Evolutionary conservation across 768 basidiomycete genomes (phyloP).

Genomic region (Lactarius quietus): DNA sequence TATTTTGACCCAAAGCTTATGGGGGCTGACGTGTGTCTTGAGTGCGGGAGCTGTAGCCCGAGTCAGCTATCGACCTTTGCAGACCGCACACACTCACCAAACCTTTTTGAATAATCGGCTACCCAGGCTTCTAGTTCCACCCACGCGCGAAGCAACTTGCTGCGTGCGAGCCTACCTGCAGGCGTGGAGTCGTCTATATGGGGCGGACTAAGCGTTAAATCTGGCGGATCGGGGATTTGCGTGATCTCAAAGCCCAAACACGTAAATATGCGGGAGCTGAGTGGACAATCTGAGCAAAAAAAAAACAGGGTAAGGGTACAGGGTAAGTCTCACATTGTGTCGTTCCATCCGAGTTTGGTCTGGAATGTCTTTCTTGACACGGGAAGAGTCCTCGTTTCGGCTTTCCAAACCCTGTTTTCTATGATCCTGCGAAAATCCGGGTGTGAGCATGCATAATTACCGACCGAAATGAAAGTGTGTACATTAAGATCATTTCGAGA

Average conservation of each 20-base stretch:
- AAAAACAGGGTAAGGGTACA: not conserved
- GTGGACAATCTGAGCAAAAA: not conserved
- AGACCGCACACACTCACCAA: constrained; percentile 37
- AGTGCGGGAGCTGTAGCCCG: constrained; percentile 41
- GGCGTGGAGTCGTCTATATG: constrained; percentile 44
- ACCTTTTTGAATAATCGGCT: constrained; percentile 48
- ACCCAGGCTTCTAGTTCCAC: constrained; percentile 70
- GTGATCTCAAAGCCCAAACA: constrained; percentile 38
- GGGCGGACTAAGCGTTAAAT: constrained; percentile 53
- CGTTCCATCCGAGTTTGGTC: constrained; percentile 63
- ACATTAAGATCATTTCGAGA: constrained; percentile 68
- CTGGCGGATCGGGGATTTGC: constrained; percentile 30
- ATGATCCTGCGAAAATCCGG: constrained; percentile 48
- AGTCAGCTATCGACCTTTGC: not conserved
- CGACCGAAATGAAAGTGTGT: constrained; percentile 30
- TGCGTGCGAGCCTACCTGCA: constrained; percentile 50
- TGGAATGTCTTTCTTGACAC: constrained; percentile 54
- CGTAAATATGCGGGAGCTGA: constrained; percentile 42
- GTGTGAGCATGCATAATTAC: constrained; percentile 7
- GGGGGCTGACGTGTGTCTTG: constrained; percentile 39
- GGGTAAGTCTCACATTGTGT: constrained; percentile 46
- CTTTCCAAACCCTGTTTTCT: constrained; percentile 73
- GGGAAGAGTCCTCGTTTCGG: constrained; percentile 56
- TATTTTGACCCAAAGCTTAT: constrained; percentile 47
- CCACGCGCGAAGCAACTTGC: constrained; percentile 75